Evolutionary conservation across 495 filamentous ascomycete genomes (phyloP), one percentile per base, ranked within the genome.

Genomic region (Tuber magnatum): DNA sequence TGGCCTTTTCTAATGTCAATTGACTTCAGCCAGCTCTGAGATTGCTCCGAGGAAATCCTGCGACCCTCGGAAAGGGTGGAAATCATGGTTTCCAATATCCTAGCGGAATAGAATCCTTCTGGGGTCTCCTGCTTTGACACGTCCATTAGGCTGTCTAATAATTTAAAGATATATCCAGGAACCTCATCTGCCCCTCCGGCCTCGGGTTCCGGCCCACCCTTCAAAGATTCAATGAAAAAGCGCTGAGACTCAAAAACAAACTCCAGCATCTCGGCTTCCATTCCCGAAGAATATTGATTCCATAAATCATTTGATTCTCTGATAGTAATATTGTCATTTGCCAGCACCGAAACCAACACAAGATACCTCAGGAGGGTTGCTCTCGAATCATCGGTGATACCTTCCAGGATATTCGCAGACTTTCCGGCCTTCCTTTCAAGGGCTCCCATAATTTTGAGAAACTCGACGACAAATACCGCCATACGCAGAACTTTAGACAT

Each of bases 401-500:
- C 39, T 39, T 72, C 71, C 56, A 79, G 75, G 9, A 72, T 61
- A 22, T 73, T 40, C 7, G 12, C 42, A 18, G 42, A n/a, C 20
- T 35, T 22, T 20, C 43, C 68, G 28, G 40, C 39, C 32, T 70
- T 32, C 32, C 42, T 61, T 2, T 71, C 76, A 44, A 69, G 72
- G 6, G 22, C 43, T 24, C 40, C 77, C 42, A 79, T 69, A 12
- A 68, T 74, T 32, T 73, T 82, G 22, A 94, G 75, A 20, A 94
- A 80, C 71, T 85, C 86, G 22, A 86, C 84, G 0, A 88, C 87
- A 83, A 92, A 97, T 68, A 88, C 83, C 28, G 90, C 88, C 85
- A 96, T 90, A 71, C 95, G 86, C 43, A 94, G 88, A 28, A 92
- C 89, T 72, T 88, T 85, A 1, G 93, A 93, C 35, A 88, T 89